Evolutionary conservation across 2,329 filamentous ascomycete genomes (phyloP), one percentile per base, ranked within the genome.

Genomic region (Byssothecium circinans): DNA sequence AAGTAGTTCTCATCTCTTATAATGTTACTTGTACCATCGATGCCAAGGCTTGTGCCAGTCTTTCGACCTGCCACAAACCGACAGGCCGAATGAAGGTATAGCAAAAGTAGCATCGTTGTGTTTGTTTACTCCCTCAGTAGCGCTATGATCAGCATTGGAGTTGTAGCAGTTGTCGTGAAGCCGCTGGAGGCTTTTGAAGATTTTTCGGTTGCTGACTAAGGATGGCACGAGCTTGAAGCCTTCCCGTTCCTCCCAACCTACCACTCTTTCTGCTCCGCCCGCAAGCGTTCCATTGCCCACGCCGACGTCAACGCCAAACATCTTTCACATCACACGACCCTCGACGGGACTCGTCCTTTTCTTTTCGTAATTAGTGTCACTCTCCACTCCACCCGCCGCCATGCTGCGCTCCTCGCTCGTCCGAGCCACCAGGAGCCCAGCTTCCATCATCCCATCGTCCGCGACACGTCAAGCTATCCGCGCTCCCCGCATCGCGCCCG

Each of bases 321-420:
- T n/a, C n/a, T n/a, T 71, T 71, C 68, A 64, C 62, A 62, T 50
- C 57, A 54, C 49, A 58, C 56, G 56, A 56, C 65, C 64, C 67
- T 67, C 61, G 58, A 68, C 65, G 62, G 68, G 67, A 61, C 59
- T 45, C 34, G 47, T 53, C 55, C 60, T 60, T 62, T 63, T 61
- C 51, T 57, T 62, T 66, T 62, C 47, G 23, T 54, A 48, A 54
- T 50, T 61, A 64, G 52, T 63, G 55, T 61, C 57, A 54, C 56
- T 72, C 68, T 71, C 70, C 69, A 61, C 69, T 72, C 69, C 41
- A 61, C 54, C 57, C 60, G 12, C 41, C 30, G 29, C 19, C 54
- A 74, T 74, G 71, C 54, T 73, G 53, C 69, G 69, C 63, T 65
- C 69, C 59, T 68, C 66, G 54, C 52, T 72, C 60, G 56, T 61